A percentile compares a stretch with the other conserved stretches of the same genome.
Conservation (phyloP, 495 filamentous ascomycete genomes). For the Neurospora africana region DNA sequence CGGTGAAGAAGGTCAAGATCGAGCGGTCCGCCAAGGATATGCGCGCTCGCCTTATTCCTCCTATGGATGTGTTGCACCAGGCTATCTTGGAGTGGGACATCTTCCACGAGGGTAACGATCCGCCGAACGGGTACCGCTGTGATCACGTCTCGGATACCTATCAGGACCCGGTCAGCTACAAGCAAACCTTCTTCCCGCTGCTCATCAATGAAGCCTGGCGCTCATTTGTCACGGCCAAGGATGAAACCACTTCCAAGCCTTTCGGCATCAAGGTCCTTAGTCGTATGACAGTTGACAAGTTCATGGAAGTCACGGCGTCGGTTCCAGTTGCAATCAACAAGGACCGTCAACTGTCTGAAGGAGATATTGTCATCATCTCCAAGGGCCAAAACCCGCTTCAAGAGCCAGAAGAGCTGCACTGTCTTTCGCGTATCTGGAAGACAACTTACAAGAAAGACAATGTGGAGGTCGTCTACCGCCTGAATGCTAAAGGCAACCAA, state of each 20-base stretch:
- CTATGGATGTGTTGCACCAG: slow-evolving; percentile 75
- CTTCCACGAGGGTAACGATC: slow-evolving; percentile 75
- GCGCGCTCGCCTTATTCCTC: slow-evolving; percentile 82
- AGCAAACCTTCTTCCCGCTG: slow-evolving; percentile 80
- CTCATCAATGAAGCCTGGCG: slow-evolving; percentile 94
- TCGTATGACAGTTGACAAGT: slow-evolving; percentile 80
- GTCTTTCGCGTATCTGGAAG: slow-evolving; percentile 72
- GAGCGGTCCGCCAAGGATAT: slow-evolving; percentile 78
- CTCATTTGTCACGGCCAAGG: slow-evolving; percentile 76
- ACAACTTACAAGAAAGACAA: slow-evolving; percentile 68
- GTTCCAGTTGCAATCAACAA: slow-evolving; percentile 60
- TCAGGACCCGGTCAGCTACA: slow-evolving; percentile 63
- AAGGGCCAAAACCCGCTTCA: slow-evolving; percentile 54
- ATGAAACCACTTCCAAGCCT: slow-evolving; percentile 67
- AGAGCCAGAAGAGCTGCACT: slow-evolving; percentile 56
- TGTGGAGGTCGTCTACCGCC: slow-evolving; percentile 73
- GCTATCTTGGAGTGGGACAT: slow-evolving; percentile 88
- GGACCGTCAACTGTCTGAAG: slow-evolving; percentile 64
- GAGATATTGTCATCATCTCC: slow-evolving; percentile 80
- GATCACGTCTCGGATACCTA: slow-evolving; percentile 66
- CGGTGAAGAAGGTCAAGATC: slow-evolving; percentile 70
- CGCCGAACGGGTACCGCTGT: slow-evolving; percentile 65
- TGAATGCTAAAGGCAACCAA: slow-evolving; percentile 48
- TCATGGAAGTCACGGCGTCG: slow-evolving; percentile 78
- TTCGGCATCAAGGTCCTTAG: slow-evolving; percentile 79